A percentile compares a stretch with the other conserved stretches of the same genome.
phyloP scores from a whole-genome alignment of 164 flowering plant genomes.

The Kingdonia uniflora region DNA sequence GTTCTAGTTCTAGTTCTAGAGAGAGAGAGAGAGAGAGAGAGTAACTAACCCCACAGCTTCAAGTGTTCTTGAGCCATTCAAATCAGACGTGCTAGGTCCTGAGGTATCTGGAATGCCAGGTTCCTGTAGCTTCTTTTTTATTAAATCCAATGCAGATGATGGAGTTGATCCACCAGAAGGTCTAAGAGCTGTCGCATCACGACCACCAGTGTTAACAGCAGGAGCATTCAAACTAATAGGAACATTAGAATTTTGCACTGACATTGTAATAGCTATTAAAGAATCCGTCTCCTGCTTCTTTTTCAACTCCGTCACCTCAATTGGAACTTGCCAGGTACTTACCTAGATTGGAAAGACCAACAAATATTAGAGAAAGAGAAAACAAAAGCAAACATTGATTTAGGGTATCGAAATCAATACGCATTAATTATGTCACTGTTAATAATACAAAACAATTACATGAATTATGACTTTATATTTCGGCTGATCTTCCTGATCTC shows the following conservation, averaged over 20 bases:
- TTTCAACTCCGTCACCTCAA: conserved; percentile 64
- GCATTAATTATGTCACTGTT: too few relatives aligned
- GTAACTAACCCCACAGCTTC: conserved; percentile 17
- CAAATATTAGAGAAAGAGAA: neutral
- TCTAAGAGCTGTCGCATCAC: conserved; percentile 69
- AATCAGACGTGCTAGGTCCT: conserved; percentile 26
- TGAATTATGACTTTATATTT: too few relatives aligned
- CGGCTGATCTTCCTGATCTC: too few relatives aligned
- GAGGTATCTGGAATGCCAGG: conserved; percentile 45
- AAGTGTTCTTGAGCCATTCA: conserved; percentile 48
- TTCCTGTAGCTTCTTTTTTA: conserved; percentile 92
- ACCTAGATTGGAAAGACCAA: conserved; percentile 29
- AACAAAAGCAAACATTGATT: neutral
- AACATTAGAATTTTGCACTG: conserved; percentile 28
- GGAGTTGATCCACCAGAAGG: conserved; percentile 32
- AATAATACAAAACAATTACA: too few relatives aligned
- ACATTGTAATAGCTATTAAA: conserved; percentile 22
- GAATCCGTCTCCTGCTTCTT: conserved; percentile 52
- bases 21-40: too few relatives aligned
- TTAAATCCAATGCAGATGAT: conserved; percentile 86
- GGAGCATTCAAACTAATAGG: conserved; percentile 59
- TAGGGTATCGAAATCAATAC: neutral
- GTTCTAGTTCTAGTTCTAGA: too few relatives aligned
- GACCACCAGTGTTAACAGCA: conserved; percentile 73
- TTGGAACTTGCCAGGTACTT: conserved; percentile 96